These are phyloP conservation scores for Colletotrichum sublineola DNA, from an alignment of 2,329 filamentous ascomycete genomes.

Conservation along the genomic window DNA sequence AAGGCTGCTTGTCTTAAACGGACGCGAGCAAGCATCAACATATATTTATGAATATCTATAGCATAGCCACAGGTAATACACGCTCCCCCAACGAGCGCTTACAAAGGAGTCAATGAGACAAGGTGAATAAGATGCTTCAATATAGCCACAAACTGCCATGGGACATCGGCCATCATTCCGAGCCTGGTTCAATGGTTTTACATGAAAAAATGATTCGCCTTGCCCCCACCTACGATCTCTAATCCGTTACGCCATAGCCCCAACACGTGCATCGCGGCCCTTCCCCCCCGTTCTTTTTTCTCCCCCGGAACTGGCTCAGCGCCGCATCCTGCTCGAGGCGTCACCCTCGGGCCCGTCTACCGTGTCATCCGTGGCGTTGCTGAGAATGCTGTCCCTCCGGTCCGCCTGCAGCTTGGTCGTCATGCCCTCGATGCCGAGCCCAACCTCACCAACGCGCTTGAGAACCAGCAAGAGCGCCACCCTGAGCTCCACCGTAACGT, in stretches of 20 bases:
- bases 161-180: slow-evolving; percentile 20
- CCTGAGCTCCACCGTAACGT: slow-evolving; percentile 84
- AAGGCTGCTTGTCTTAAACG: not conserved
- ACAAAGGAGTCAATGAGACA: not conserved
- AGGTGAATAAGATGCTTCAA: slow-evolving; percentile 26
- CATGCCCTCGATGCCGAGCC: slow-evolving; percentile 69
- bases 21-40: not conserved
- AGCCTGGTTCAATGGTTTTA: slow-evolving; percentile 33
- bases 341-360: slow-evolving; percentile 48
- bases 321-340: slow-evolving; percentile 48
- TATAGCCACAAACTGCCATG: slow-evolving; percentile 38
- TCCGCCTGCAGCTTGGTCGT: slow-evolving; percentile 48
- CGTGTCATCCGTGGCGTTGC: slow-evolving; percentile 49
- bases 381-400: slow-evolving; percentile 58
- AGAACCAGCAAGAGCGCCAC: slow-evolving; percentile 82
- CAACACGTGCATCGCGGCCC: not conserved
- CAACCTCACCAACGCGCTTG: slow-evolving; percentile 85
- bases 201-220: slow-evolving; percentile 27
- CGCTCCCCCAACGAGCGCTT: not conserved
- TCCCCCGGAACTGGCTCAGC: not conserved
- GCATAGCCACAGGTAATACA: not conserved
- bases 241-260: slow-evolving; percentile 36
- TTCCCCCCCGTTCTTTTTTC: not conserved
- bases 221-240: slow-evolving; percentile 22
- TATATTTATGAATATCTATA: not conserved